phyloP scores from a whole-genome alignment of 2,329 filamentous ascomycete genomes.

The Apiospora sp. region DNA sequence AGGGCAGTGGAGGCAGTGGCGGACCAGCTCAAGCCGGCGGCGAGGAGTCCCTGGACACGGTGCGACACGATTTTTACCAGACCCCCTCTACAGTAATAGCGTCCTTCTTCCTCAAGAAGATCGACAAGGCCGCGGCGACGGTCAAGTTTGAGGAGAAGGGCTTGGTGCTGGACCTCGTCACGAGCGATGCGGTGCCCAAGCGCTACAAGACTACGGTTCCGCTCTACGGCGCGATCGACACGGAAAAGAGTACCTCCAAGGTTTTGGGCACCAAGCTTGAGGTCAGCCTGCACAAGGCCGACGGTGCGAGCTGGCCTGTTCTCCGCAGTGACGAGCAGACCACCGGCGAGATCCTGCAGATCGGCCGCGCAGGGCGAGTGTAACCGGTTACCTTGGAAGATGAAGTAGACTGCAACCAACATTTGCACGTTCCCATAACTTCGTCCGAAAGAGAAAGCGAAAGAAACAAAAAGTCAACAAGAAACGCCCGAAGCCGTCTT shows the following conservation, averaged over 20 bases:
- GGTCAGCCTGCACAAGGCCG: slow-evolving; percentile 74
- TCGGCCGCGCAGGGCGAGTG: slow-evolving; percentile 77
- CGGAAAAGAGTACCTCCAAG: slow-evolving; percentile 78
- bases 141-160: slow-evolving; percentile 71
- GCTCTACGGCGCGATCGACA: slow-evolving; percentile 79
- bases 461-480: neutral
- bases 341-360: slow-evolving; percentile 83
- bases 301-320: slow-evolving; percentile 84
- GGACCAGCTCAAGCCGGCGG: slow-evolving; percentile 46
- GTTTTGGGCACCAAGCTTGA: slow-evolving; percentile 91
- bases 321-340: slow-evolving; percentile 77
- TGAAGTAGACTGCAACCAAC: neutral
- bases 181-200: slow-evolving; percentile 79
- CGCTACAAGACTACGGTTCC: slow-evolving; percentile 78
- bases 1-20: slow-evolving; percentile 41
- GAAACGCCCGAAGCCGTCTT: slow-evolving; percentile 3
- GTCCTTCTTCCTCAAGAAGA: slow-evolving; percentile 96
- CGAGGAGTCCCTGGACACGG: slow-evolving; percentile 80
- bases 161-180: slow-evolving; percentile 83
- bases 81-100: slow-evolving; percentile 85
- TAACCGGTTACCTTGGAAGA: slow-evolving; percentile 35
- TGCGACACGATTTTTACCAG: slow-evolving; percentile 94
- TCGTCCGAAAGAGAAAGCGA: neutral
- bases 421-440: neutral
- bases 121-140: slow-evolving; percentile 80